These are phyloP conservation scores for Tolypocladium cylindrosporum DNA, from an alignment of 2,329 filamentous ascomycete species.

Conservation along the genomic window DNA sequence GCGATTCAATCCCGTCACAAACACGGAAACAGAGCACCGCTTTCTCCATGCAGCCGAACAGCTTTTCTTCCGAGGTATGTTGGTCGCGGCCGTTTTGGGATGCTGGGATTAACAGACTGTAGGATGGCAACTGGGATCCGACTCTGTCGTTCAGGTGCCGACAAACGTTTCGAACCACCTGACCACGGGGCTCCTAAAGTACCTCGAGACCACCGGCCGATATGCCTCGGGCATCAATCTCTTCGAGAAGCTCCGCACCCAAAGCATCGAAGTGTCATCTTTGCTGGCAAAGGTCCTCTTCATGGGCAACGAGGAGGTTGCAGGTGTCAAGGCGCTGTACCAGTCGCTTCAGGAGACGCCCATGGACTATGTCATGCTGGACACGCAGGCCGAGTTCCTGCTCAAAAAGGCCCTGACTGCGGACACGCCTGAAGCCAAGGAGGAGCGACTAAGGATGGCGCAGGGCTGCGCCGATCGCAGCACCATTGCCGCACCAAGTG, in stretches of 20 bases:
- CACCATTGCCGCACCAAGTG: slow-evolving; percentile 89
- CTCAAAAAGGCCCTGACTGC: slow-evolving; percentile 65
- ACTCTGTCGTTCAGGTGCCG: slow-evolving; percentile 93
- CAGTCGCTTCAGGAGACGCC: slow-evolving; percentile 82
- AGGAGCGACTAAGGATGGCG: slow-evolving; percentile 70
- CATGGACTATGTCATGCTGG: slow-evolving; percentile 96
- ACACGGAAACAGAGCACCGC: slow-evolving; percentile 94
- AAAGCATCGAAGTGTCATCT: slow-evolving; percentile 90
- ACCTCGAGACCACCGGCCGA: slow-evolving; percentile 89
- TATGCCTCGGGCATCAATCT: slow-evolving; percentile 94
- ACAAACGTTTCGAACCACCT: slow-evolving; percentile 95
- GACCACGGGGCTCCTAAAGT: slow-evolving; percentile 84
- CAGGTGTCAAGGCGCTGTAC: slow-evolving; percentile 79
- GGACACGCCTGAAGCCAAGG: slow-evolving; percentile 42
- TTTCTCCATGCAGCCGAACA: slow-evolving; percentile 91
- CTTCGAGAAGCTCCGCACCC: slow-evolving; percentile 86
- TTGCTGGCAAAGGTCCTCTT: slow-evolving; percentile 84
- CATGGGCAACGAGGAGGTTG: slow-evolving; percentile 94
- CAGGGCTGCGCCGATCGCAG: slow-evolving; percentile 89
- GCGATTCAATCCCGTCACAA: slow-evolving; percentile 94
- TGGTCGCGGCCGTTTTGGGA: background rate
- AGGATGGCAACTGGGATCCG: slow-evolving; percentile 94
- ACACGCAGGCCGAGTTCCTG: slow-evolving; percentile 87
- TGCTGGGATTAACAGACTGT: slow-evolving; percentile 8
- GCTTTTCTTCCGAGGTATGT: slow-evolving; percentile 80